These are phyloP conservation scores for Stephania japonica DNA, from an alignment of 164 flowering plant species.

Conservation along the genomic window DNA sequence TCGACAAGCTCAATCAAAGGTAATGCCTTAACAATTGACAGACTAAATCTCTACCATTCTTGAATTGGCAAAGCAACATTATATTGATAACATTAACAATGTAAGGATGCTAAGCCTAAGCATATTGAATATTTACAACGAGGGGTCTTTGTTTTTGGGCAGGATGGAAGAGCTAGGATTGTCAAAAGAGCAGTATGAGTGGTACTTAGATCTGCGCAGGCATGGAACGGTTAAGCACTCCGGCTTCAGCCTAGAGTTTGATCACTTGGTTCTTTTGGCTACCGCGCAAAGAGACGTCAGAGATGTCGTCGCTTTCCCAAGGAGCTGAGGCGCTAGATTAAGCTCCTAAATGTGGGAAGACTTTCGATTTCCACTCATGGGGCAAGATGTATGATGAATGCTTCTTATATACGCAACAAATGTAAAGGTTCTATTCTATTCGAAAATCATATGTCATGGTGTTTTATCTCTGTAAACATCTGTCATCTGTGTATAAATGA, in stretches of 20 bases:
- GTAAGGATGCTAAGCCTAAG: no score
- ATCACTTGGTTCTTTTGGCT: slow-evolving; percentile 57
- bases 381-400: background rate
- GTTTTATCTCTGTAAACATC: no score
- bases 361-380: background rate
- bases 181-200: slow-evolving; percentile 53
- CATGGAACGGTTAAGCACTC: slow-evolving; percentile 70
- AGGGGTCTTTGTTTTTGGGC: slow-evolving; percentile 12
- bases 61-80: background rate
- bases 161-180: slow-evolving; percentile 61
- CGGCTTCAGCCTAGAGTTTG: slow-evolving; percentile 69
- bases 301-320: slow-evolving; percentile 78
- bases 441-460: no score
- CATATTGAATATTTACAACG: no score
- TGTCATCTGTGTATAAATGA: no score
- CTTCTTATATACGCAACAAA: background rate
- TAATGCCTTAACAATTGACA: slow-evolving; percentile 13
- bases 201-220: slow-evolving; percentile 80
- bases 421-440: background rate
- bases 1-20: slow-evolving; percentile 47
- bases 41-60: background rate
- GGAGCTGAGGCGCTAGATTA: slow-evolving; percentile 36
- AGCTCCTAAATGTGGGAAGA: slow-evolving; percentile 14
- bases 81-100: background rate
- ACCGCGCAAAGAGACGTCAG: slow-evolving; percentile 62